phyloP scores from a whole-genome alignment of 805 yeast species.

The Tetrapisispora nanseiensis region DNA sequence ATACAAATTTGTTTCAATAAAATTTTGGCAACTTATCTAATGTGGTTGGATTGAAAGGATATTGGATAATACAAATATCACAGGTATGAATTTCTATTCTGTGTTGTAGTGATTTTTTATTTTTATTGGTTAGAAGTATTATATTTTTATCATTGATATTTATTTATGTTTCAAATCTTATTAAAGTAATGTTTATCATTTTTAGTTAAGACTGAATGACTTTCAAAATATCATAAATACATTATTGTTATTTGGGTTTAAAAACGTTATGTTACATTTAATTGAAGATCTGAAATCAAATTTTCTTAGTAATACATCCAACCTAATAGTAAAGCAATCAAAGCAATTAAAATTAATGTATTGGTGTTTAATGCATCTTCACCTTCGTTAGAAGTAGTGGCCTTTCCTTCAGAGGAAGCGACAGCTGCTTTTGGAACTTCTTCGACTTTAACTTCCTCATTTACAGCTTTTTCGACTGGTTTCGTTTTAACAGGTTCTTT shows the following conservation, averaged over 20 bases:
- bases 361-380: constrained; percentile 20
- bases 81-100: background rate
- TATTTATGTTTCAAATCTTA: no score
- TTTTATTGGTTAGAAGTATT: background rate
- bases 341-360: constrained; percentile 41
- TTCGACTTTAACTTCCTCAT: constrained; percentile 4
- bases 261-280: background rate
- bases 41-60: background rate
- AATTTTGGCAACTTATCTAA: background rate
- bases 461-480: constrained; percentile 4
- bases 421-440: constrained; percentile 7
- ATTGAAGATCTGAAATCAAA: background rate
- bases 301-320: constrained; percentile 52
- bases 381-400: constrained; percentile 2
- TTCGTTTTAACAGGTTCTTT: constrained; percentile 12
- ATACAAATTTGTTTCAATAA: background rate
- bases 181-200: background rate
- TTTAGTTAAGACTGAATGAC: background rate
- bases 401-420: constrained; percentile 11
- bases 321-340: constrained; percentile 49
- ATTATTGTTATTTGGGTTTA: background rate
- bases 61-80: background rate
- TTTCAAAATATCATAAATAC: background rate
- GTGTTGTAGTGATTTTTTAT: background rate
- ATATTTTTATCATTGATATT: background rate